Conservation (phyloP, 768 basidiomycete species). For the Tulasnella sp. region DNA sequence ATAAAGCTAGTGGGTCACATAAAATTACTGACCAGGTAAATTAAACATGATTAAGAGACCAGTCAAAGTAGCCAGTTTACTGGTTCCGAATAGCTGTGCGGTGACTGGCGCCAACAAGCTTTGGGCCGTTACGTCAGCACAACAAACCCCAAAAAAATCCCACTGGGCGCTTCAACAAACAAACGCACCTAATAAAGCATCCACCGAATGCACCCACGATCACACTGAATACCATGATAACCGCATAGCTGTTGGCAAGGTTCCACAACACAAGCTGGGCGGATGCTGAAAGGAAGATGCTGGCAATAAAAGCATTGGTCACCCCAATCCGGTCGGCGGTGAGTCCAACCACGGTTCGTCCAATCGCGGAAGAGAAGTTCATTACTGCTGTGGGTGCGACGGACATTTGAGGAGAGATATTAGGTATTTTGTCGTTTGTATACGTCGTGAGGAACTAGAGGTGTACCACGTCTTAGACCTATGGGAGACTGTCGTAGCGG, state of each 20-base stretch:
- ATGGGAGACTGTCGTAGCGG: not conserved
- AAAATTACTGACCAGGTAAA: slow-evolving; percentile 32
- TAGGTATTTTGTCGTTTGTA: slow-evolving; percentile 31
- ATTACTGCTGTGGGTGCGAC: slow-evolving; percentile 34
- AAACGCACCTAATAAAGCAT: slow-evolving; percentile 36
- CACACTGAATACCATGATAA: slow-evolving; percentile 39
- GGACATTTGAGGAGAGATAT: slow-evolving; percentile 29
- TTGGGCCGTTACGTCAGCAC: not conserved
- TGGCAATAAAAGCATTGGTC: slow-evolving; percentile 42
- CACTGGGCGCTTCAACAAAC: slow-evolving; percentile 13
- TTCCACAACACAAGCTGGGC: slow-evolving; percentile 44
- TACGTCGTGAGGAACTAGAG: slow-evolving; percentile 35
- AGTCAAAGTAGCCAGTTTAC: slow-evolving; percentile 29
- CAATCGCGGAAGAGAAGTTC: slow-evolving; percentile 37
- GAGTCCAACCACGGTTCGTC: slow-evolving; percentile 41
- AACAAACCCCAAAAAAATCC: not conserved
- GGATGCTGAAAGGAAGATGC: slow-evolving; percentile 40
- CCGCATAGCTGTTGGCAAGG: slow-evolving; percentile 39
- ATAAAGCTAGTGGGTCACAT: not conserved
- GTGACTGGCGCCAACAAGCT: slow-evolving; percentile 40
- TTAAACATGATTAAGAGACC: slow-evolving; percentile 31
- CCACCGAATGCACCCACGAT: slow-evolving; percentile 41
- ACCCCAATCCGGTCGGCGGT: slow-evolving; percentile 43
- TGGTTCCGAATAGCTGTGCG: slow-evolving; percentile 34
- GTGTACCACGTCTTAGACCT: not conserved